phyloP scores from a whole-genome alignment of 148 eudicot species.

The Silene conica region DNA sequence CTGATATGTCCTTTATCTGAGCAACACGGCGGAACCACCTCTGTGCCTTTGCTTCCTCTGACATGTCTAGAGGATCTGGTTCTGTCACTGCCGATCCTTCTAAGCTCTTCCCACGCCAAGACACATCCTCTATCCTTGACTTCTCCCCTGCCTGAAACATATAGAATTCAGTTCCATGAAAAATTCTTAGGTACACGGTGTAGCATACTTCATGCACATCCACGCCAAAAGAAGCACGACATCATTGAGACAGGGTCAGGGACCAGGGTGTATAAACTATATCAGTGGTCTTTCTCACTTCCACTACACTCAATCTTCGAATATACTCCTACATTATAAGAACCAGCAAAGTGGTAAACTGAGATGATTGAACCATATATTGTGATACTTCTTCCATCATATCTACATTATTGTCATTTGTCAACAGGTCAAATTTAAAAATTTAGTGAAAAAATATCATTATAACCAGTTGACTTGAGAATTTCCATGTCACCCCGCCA shows the following conservation, averaged over 20 bases:
- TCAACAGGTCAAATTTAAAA: too few relatives aligned
- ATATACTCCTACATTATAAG: constrained; percentile 1
- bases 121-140: constrained; percentile 19
- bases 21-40: constrained; percentile 91
- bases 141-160: constrained; percentile 22
- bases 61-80: constrained; percentile 88
- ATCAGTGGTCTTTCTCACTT: too few relatives aligned
- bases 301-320: constrained; percentile 16
- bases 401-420: too few relatives aligned
- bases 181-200: too few relatives aligned
- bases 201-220: too few relatives aligned
- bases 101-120: constrained; percentile 70
- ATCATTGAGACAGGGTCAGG: too few relatives aligned
- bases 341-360: constrained; percentile 8
- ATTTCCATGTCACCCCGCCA: too few relatives aligned
- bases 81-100: constrained; percentile 94
- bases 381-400: constrained; percentile 5
- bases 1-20: constrained; percentile 91
- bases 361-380: constrained; percentile 16
- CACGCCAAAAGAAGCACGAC: too few relatives aligned
- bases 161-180: constrained; percentile 4
- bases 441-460: too few relatives aligned
- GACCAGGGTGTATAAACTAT: too few relatives aligned
- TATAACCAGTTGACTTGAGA: too few relatives aligned
- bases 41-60: constrained; percentile 95